Percentiles rank a stretch among this genome's conserved stretches.
Evolutionary conservation across 140 eudicot genomes (phyloP).

Genomic region (Stevia rebaudiana): DNA sequence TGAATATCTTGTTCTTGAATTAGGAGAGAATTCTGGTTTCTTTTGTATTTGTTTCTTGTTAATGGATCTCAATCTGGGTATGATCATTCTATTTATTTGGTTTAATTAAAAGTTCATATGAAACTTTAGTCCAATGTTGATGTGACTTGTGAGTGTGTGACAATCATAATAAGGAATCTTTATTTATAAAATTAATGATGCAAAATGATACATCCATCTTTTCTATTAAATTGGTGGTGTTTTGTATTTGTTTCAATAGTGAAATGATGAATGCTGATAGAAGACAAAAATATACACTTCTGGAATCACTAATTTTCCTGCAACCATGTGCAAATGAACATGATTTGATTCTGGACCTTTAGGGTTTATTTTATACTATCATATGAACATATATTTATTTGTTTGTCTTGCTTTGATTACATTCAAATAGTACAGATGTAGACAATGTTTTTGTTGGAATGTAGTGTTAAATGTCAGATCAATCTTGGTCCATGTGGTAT

Average conservation of each 20-base stretch:
- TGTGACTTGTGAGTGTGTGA: too few species aligned
- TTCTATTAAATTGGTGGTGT: constrained; percentile 13
- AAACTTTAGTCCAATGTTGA: constrained; percentile 12
- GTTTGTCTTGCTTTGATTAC: not conserved
- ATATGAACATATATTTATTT: constrained; percentile 1
- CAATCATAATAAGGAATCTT: constrained; percentile 10
- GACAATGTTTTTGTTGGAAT: constrained; percentile 19
- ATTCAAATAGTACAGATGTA: constrained; percentile 8
- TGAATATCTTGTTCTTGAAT: constrained; percentile 19
- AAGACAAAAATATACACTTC: constrained; percentile 24
- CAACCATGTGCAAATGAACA: constrained; percentile 34
- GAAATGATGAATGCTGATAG: constrained; percentile 24
- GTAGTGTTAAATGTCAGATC: constrained; percentile 11
- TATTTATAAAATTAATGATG: constrained; percentile 2
- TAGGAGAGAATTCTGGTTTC: constrained; percentile 10
- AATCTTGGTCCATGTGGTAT: constrained; percentile 22
- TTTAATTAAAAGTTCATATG: not conserved
- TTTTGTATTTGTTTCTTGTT: constrained; percentile 15
- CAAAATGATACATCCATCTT: constrained; percentile 11
- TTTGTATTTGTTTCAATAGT: constrained; percentile 15
- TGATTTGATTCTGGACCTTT: constrained; percentile 22
- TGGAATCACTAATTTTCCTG: constrained; percentile 13
- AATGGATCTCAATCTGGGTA: not conserved
- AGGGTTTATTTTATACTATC: constrained; percentile 9
- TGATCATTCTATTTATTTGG: constrained; percentile 6